Conservation (phyloP, 768 basidiomycete species). For the Rhodotorula babjevae region DNA sequence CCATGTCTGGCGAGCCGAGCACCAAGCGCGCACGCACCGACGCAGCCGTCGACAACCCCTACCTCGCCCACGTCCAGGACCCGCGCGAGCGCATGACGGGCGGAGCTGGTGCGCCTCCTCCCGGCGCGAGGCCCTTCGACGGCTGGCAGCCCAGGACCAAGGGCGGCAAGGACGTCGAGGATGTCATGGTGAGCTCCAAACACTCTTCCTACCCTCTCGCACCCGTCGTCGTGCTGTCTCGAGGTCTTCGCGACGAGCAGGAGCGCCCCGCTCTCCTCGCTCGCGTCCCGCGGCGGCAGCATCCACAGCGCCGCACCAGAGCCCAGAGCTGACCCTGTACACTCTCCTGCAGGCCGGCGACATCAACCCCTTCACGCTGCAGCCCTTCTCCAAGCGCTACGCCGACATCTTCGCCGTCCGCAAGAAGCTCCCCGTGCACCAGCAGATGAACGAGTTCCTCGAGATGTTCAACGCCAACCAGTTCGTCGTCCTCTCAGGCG, state of each 20-base stretch:
- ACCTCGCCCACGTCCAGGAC: slow-evolving; percentile 52
- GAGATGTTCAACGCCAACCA: slow-evolving; percentile 65
- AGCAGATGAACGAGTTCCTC: slow-evolving; percentile 89
- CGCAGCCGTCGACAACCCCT: slow-evolving; percentile 51
- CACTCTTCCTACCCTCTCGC: slow-evolving; percentile 42
- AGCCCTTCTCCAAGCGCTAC: slow-evolving; percentile 71
- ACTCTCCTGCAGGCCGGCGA: slow-evolving; percentile 59
- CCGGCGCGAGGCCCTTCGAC: slow-evolving; percentile 56
- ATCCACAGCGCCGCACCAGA: no score
- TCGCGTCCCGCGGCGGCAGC: no score
- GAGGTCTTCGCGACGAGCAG: background rate
- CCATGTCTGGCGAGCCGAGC: slow-evolving; percentile 6
- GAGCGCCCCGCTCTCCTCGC: background rate
- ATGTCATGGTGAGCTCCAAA: slow-evolving; percentile 63
- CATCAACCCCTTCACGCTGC: slow-evolving; percentile 81
- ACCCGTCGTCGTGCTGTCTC: background rate
- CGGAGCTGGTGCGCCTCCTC: background rate
- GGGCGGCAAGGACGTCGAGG: slow-evolving; percentile 60
- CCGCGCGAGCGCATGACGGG: slow-evolving; percentile 13
- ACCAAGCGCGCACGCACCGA: slow-evolving; percentile 31
- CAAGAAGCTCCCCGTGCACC: slow-evolving; percentile 82
- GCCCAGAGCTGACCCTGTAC: no score
- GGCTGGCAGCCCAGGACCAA: slow-evolving; percentile 71
- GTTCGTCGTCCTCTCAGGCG: slow-evolving; percentile 81
- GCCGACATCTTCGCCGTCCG: slow-evolving; percentile 76